phyloP scores from a whole-genome alignment of 2,329 filamentous ascomycete genomes.

The Colletotrichum kahawae region DNA sequence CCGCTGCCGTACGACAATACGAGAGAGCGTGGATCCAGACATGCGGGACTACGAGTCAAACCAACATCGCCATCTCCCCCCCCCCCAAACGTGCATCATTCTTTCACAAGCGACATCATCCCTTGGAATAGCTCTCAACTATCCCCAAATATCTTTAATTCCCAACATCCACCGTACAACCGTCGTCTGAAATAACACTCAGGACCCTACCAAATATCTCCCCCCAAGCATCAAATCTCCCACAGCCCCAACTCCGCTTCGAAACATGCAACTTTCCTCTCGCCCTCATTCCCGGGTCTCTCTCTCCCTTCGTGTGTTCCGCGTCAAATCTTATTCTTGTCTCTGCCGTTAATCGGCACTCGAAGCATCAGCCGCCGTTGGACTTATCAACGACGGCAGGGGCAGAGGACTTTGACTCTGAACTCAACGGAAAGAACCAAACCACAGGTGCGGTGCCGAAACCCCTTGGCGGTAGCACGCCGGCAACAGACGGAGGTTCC shows the following conservation, averaged over 20 bases:
- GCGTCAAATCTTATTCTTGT: background rate
- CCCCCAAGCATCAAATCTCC: background rate
- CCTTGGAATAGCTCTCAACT: background rate
- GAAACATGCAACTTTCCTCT: slow-evolving; percentile 5
- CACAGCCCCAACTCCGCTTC: background rate
- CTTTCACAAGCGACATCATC: background rate
- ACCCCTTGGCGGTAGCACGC: background rate
- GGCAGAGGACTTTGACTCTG: background rate
- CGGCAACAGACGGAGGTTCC: background rate
- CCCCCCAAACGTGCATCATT: background rate
- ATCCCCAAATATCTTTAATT: background rate
- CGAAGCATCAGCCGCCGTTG: background rate
- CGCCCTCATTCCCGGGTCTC: background rate
- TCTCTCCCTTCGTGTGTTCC: background rate
- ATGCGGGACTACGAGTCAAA: background rate
- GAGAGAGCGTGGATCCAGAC: background rate
- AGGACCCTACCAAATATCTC: background rate
- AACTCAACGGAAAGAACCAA: background rate
- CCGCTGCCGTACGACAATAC: background rate
- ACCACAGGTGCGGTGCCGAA: background rate
- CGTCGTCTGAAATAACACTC: background rate
- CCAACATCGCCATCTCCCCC: background rate
- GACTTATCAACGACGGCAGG: background rate
- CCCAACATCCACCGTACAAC: background rate
- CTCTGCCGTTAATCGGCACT: background rate